Base-by-base conservation (phyloP, 768 basidiomycete genomes). In the Pleurotus giganteus region DNA sequence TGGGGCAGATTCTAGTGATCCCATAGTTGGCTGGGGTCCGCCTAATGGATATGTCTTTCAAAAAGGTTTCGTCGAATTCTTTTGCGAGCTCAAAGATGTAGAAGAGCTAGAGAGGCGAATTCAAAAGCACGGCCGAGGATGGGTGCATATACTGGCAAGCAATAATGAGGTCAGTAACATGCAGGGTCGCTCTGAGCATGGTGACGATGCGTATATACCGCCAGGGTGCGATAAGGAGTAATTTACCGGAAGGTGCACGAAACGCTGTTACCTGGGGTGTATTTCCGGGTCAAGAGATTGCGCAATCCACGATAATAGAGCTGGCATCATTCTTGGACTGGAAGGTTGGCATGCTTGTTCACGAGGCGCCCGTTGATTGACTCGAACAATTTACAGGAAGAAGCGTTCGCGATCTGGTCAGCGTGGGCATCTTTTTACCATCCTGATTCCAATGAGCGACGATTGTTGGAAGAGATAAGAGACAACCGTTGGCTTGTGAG, bases 231-330 rank as follows among this genome's bases (percentile, higher is more conserved):
- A 85, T 79, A 57, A 74, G 77, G 59, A 93, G 84, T 11, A 98
- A 97, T 66, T 83, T 96, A 21, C 76, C 81, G 1, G 83, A 87
- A 43, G 84, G 82, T 29, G 88, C 84, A 12, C 82, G 91, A 54
- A 98, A 98, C 68, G 95, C 94, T 0, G 97, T 99, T 5, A 99
- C 97, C 1, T 99, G 97, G 97, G 97, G 95, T 54, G 88, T 98
- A 4, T 99, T 99, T 69, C 92, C 94, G 0, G 97, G 93, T 0
- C 91, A 97, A 66, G 97, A 99, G 70, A 88, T 99, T 43, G 83
- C 88, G 1, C 96, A 98, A 64, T 91, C 96, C 4, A 99, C 97
- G 0, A 94, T 98, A 60, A 98, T 99, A 31, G 97, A 98, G 65
- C 83, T 83, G 47, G 89, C 94, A 65, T 96, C 93, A 12, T 99